Evolutionary conservation across 352 stramenopile species (phyloP).

Genomic region (Pythium plurisporium): DNA sequence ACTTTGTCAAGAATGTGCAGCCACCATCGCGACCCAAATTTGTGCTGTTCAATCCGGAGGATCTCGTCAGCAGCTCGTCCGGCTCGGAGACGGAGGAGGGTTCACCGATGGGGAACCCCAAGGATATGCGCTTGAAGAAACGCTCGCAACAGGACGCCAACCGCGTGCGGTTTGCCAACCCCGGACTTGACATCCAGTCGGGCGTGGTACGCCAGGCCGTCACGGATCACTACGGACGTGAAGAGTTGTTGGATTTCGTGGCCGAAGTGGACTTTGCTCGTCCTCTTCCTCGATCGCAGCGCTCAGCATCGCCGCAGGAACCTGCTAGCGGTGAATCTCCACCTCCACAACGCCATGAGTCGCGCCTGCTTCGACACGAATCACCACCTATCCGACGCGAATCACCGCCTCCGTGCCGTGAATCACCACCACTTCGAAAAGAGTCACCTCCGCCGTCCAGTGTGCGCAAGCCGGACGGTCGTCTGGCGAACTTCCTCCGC

Average conservation of each 20-base stretch:
- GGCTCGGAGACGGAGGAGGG: slow-evolving; percentile 13
- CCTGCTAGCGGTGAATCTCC: background rate
- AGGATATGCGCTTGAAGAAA: slow-evolving; percentile 21
- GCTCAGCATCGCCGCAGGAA: background rate
- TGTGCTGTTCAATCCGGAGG: slow-evolving; percentile 48
- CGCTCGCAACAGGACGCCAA: slow-evolving; percentile 1
- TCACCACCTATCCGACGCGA: background rate
- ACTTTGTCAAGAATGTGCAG: slow-evolving; percentile 58
- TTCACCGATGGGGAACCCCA: slow-evolving; percentile 5
- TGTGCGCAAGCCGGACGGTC: slow-evolving; percentile 9
- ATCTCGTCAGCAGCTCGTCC: slow-evolving; percentile 26
- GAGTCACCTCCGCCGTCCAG: background rate
- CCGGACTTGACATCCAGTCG: slow-evolving; percentile 19
- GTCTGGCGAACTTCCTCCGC: slow-evolving; percentile 17
- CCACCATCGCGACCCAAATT: slow-evolving; percentile 41
- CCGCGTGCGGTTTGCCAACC: slow-evolving; percentile 10
- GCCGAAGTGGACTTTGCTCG: slow-evolving; percentile 11
- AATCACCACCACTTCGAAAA: slow-evolving; percentile 1
- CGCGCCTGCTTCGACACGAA: background rate
- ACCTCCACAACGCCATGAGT: background rate
- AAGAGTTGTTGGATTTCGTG: slow-evolving; percentile 25
- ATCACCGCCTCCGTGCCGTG: background rate
- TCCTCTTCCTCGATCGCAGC: background rate
- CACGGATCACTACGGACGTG: slow-evolving; percentile 23
- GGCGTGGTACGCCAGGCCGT: slow-evolving; percentile 22